phyloP scores from a whole-genome alignment of 2,329 filamentous ascomycete species.

The Phyllosticta citribraziliensis region DNA sequence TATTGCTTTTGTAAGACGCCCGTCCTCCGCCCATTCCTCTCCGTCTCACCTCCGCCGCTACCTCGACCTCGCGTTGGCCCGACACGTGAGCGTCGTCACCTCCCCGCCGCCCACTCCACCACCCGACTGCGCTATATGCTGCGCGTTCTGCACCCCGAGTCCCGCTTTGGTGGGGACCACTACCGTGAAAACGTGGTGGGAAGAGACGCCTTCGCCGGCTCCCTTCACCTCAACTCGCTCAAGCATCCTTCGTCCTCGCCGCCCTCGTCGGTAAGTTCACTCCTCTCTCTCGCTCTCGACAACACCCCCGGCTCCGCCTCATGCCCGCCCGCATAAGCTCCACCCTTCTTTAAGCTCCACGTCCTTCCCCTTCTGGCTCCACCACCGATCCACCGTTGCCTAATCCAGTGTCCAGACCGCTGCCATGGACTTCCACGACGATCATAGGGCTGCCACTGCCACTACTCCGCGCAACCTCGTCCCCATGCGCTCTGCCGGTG shows the following conservation, averaged over 20 bases:
- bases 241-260: neutral
- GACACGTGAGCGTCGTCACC: constrained; percentile 3
- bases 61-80: neutral
- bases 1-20: neutral
- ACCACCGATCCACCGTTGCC: constrained; percentile 5
- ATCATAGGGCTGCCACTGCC: constrained; percentile 2
- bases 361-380: constrained; percentile 6
- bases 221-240: constrained; percentile 1
- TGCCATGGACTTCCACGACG: constrained; percentile 7
- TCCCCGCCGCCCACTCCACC: neutral
- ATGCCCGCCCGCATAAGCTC: constrained; percentile 9
- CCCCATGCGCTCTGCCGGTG: constrained; percentile 2
- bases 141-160: constrained; percentile 7
- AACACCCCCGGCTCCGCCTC: neutral
- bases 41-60: neutral
- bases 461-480: constrained; percentile 2
- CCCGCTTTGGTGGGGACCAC: constrained; percentile 10
- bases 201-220: constrained; percentile 2
- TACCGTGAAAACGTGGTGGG: constrained; percentile 10
- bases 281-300: constrained; percentile 1
- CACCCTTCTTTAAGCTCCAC: constrained; percentile 6
- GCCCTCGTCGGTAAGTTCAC: constrained; percentile 6
- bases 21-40: neutral
- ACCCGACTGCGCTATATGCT: constrained; percentile 2
- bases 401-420: constrained; percentile 7